These are phyloP conservation scores for Powellomyces hirtus DNA, from an alignment of 192 early-diverging fungal genomes.

Conservation along the genomic window DNA sequence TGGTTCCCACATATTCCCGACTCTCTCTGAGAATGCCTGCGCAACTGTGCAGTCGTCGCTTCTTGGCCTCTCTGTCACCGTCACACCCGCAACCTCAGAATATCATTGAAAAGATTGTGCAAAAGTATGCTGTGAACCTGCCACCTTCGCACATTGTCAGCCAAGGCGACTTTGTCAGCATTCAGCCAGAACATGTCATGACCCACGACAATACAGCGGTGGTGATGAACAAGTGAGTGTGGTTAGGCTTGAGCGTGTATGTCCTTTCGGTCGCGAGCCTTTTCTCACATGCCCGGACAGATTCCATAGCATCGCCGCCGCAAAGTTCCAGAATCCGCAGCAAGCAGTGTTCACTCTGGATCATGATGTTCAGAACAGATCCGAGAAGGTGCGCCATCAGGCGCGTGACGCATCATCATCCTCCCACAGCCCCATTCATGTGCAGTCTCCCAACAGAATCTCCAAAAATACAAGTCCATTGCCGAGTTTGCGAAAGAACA, in stretches of 20 bases:
- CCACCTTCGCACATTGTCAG: constrained; percentile 60
- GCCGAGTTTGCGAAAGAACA: constrained; percentile 79
- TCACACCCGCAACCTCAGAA: constrained; percentile 74
- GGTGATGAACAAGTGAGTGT: constrained; percentile 80
- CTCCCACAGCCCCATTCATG: no score
- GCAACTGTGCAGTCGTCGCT: no score
- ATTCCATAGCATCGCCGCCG: constrained; percentile 88
- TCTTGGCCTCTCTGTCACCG: no score
- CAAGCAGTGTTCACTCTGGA: constrained; percentile 96
- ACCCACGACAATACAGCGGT: constrained; percentile 98
- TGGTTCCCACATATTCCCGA: no score
- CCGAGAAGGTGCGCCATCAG: constrained; percentile 66
- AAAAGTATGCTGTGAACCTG: constrained; percentile 82
- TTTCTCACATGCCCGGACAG: no score
- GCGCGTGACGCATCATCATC: no score
- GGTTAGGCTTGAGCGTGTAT: background rate
- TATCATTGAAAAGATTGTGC: constrained; percentile 94
- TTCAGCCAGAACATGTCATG: constrained; percentile 88
- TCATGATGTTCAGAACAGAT: constrained; percentile 97
- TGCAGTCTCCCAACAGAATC: constrained; percentile 54
- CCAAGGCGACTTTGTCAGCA: constrained; percentile 92
- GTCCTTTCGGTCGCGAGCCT: background rate
- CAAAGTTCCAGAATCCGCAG: constrained; percentile 68
- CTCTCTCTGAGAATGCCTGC: no score
- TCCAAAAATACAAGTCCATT: constrained; percentile 82